A percentile compares a stretch with the other conserved stretches of the same genome.
Evolutionary conservation across 2,329 filamentous ascomycete genomes (phyloP).

Genomic region (Diaporthe sp.): DNA sequence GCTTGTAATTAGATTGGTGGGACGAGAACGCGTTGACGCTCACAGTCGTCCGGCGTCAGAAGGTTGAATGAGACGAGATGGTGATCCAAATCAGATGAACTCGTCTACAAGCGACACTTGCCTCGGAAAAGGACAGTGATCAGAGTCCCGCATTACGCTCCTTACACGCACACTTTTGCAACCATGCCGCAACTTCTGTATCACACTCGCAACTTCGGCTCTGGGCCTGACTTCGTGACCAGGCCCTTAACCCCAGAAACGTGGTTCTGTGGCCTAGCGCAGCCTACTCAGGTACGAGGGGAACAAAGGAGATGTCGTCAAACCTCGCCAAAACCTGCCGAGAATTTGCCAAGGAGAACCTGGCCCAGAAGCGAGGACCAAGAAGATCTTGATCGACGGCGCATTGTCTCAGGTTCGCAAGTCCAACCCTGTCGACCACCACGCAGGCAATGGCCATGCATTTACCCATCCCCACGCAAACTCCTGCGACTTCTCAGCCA

Average conservation of each 20-base stretch:
- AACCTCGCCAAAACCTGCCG: conserved; percentile 28
- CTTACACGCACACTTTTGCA: too few species aligned
- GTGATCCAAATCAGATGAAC: conserved; percentile 20
- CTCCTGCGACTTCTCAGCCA: conserved; percentile 25
- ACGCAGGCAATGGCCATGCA: not conserved
- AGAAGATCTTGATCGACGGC: conserved; percentile 36
- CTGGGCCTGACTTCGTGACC: not conserved
- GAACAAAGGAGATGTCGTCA: conserved; percentile 15
- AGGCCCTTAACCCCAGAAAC: not conserved
- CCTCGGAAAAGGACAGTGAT: not conserved
- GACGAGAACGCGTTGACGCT: conserved; percentile 30
- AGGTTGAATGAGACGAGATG: conserved; percentile 24
- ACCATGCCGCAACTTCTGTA: not conserved
- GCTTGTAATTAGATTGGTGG: conserved; percentile 32
- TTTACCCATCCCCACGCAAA: conserved; percentile 1
- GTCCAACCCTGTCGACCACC: not conserved
- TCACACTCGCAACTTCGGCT: too few species aligned
- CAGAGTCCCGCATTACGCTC: not conserved
- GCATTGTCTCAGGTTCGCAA: conserved; percentile 28
- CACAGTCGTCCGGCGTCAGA: conserved; percentile 18
- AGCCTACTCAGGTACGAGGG: not conserved
- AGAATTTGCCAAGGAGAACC: conserved; percentile 27
- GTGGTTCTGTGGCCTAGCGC: conserved; percentile 5
- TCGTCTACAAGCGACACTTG: not conserved
- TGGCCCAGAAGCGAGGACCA: conserved; percentile 23